These are phyloP conservation scores for Scedosporium minutisporum DNA, from an alignment of 2,329 filamentous ascomycete species.

Conservation along the genomic window DNA sequence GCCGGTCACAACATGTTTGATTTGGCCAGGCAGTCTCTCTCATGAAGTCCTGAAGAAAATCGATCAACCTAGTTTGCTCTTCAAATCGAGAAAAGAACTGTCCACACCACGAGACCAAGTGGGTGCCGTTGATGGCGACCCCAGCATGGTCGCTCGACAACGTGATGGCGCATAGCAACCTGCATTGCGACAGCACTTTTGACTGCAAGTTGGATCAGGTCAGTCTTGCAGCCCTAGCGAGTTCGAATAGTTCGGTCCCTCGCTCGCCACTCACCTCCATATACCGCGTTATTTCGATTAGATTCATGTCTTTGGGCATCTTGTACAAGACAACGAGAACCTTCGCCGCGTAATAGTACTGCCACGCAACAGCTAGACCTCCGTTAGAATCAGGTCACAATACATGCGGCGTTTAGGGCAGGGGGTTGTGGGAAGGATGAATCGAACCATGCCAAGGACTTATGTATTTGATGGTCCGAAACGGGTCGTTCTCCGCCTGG, in stretches of 20 bases:
- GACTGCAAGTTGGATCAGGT: neutral
- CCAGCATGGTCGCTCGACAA: neutral
- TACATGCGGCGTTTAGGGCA: neutral
- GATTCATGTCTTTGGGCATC: neutral
- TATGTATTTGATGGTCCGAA: conserved; percentile 2
- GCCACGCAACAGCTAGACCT: conserved; percentile 1
- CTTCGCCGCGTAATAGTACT: conserved; percentile 3
- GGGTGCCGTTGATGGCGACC: conserved; percentile 2
- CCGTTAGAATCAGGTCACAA: neutral
- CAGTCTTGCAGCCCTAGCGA: neutral
- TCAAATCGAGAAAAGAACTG: conserved; percentile 5
- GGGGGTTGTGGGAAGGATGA: too few species aligned
- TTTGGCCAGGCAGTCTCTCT: conserved; percentile 3
- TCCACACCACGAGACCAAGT: conserved; percentile 6
- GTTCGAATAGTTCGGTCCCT: neutral
- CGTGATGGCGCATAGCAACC: neutral
- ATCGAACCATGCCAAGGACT: conserved; percentile 7
- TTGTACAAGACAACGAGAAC: conserved; percentile 4
- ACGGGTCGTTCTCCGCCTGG: neutral
- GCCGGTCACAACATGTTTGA: conserved; percentile 4
- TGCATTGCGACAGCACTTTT: neutral
- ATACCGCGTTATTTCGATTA: neutral
- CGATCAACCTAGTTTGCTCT: neutral
- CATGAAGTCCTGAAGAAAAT: conserved; percentile 4
- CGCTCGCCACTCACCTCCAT: neutral